phyloP scores from a whole-genome alignment of 1,284 basidiomycete species.

The Exobasidium rhododendri region DNA sequence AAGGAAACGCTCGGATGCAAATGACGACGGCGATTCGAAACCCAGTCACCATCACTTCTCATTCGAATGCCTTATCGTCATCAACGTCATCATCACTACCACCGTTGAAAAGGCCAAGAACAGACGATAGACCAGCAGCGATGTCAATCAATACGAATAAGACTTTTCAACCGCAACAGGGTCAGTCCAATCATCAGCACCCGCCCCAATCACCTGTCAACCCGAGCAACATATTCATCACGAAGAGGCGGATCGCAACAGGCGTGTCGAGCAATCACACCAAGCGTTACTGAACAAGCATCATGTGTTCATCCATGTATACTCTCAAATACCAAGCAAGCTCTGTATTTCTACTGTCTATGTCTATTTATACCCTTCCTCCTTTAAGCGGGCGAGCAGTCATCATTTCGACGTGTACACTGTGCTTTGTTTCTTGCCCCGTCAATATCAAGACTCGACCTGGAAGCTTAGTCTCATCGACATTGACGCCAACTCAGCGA shows the following conservation, averaged over 20 bases:
- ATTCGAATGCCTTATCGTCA: background rate
- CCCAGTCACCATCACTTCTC: background rate
- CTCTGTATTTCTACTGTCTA: background rate
- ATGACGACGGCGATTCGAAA: background rate
- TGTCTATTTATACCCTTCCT: too few species aligned
- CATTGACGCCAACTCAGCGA: conserved; percentile 63
- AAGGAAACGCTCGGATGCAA: background rate
- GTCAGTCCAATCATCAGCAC: background rate
- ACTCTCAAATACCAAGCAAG: background rate
- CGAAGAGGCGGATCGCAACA: background rate
- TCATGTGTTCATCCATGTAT: too few species aligned
- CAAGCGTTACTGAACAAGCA: background rate
- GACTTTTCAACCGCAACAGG: background rate
- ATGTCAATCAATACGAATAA: background rate
- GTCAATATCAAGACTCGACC: conserved; percentile 18
- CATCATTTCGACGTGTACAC: too few species aligned
- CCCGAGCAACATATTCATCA: background rate
- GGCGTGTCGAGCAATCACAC: background rate
- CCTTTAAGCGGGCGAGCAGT: too few species aligned
- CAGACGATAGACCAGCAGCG: background rate
- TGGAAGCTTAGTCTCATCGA: conserved; percentile 59
- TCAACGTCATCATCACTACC: too few species aligned
- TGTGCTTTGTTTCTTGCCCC: too few species aligned
- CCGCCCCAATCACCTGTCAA: background rate
- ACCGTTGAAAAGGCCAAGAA: background rate